Evolutionary conservation across 2,329 filamentous ascomycete genomes (phyloP).

Genomic region (Diplodia seriata): DNA sequence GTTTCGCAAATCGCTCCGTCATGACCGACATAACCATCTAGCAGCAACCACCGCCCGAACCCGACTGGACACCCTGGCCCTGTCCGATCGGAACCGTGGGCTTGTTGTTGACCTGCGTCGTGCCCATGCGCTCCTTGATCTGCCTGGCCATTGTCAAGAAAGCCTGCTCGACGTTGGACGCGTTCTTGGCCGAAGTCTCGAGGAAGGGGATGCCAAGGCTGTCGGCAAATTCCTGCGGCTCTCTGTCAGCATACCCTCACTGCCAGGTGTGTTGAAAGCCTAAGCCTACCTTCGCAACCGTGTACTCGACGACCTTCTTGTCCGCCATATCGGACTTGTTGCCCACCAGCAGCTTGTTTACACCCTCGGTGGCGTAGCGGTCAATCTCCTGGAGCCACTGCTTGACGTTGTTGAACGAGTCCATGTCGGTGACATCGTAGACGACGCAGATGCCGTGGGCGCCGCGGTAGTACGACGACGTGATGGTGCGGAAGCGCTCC

Average conservation of each 20-base stretch:
- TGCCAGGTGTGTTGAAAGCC: neutral
- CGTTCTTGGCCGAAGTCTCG: slow-evolving; percentile 99
- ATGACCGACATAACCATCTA: slow-evolving; percentile 55
- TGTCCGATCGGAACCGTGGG: slow-evolving; percentile 95
- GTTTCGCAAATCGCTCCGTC: slow-evolving; percentile 27
- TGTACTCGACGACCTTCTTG: slow-evolving; percentile 99
- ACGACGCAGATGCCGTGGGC: slow-evolving; percentile 99
- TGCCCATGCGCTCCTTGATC: slow-evolving; percentile 99
- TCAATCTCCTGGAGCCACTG: slow-evolving; percentile 99
- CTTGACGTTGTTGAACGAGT: slow-evolving; percentile 99
- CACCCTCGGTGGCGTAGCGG: slow-evolving; percentile 97
- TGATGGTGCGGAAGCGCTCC: slow-evolving; percentile 99
- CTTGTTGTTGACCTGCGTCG: slow-evolving; percentile 97
- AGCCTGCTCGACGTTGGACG: slow-evolving; percentile 98
- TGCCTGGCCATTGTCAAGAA: slow-evolving; percentile 99
- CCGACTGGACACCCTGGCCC: slow-evolving; percentile 90
- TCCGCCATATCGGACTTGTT: slow-evolving; percentile 99
- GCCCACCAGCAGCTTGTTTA: slow-evolving; percentile 98
- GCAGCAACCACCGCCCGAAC: slow-evolving; percentile 87
- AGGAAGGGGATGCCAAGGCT: slow-evolving; percentile 98
- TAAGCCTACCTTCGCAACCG: slow-evolving; percentile 87
- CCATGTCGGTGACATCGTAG: slow-evolving; percentile 99
- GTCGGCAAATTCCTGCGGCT: slow-evolving; percentile 89
- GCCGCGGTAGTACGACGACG: slow-evolving; percentile 98
- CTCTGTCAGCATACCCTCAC: slow-evolving; percentile 35